phyloP scores from a whole-genome alignment of 1,284 basidiomycete species.

The Kwoniella shivajii region DNA sequence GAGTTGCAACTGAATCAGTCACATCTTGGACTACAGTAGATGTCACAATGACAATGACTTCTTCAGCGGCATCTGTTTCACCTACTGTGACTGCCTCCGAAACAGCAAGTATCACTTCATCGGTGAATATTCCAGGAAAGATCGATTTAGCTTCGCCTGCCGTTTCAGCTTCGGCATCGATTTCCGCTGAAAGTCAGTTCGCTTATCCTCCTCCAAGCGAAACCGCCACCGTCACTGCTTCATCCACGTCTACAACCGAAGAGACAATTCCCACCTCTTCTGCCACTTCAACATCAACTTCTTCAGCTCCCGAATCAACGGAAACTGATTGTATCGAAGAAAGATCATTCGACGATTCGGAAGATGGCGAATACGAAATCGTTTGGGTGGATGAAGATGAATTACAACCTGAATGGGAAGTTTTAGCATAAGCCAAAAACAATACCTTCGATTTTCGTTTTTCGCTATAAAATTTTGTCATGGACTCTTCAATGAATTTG shows the following conservation, averaged over 20 bases:
- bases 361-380: constrained; percentile 28
- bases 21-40: constrained; percentile 39
- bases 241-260: background rate
- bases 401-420: constrained; percentile 27
- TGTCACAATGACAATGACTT: constrained; percentile 35
- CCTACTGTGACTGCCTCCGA: constrained; percentile 6
- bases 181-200: constrained; percentile 7
- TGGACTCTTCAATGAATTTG: background rate
- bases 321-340: constrained; percentile 8
- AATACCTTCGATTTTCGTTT: background rate
- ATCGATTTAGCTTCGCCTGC: constrained; percentile 1
- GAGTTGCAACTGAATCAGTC: constrained; percentile 38
- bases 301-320: constrained; percentile 11
- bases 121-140: background rate
- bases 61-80: constrained; percentile 7
- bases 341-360: constrained; percentile 5
- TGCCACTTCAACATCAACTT: constrained; percentile 12
- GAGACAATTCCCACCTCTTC: constrained; percentile 11
- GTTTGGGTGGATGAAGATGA: constrained; percentile 38
- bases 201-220: constrained; percentile 4
- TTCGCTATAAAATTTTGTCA: background rate
- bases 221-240: background rate
- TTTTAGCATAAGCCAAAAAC: constrained; percentile 14
- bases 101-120: constrained; percentile 3
- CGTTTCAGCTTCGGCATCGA: constrained; percentile 1